Base-by-base conservation (phyloP, 2,329 filamentous ascomycete genomes). In the Aspergillus candidus region DNA sequence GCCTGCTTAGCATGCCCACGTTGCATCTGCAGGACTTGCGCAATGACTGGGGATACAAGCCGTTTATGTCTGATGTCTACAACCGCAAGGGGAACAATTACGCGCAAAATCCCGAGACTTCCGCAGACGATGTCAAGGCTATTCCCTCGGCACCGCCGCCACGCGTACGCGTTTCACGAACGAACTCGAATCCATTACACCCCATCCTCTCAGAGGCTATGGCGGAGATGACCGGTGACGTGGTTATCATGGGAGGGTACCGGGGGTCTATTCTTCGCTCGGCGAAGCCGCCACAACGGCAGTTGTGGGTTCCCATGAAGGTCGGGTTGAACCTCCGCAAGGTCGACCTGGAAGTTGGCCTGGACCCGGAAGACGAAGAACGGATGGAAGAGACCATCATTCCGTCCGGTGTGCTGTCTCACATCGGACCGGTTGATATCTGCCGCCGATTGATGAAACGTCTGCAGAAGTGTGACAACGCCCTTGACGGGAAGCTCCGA, bases 221-320 rank as follows among this genome's bases (percentile, higher is more conserved):
- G 37, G 80, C 84, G 37, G 72, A 80, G 4, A 70, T 95, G 15
- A 86, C 82, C 0, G 90, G 91, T 1, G 91, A 97, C 59, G 64
- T 97, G 6, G 88, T 97, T 6, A 75, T 96, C 27, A 76, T 97
- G 60, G 91, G 91, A 14, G 91, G 91, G 11, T 95, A 96, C 60
- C 78, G 91, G 52, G 91, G 91, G 3, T 95, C 90, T 0, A 77
- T 96, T n/a, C 67, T 97, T 27, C 82, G 90, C 27, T 94, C 88
- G 10, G 84, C 88, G 10, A 83, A 88, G 49, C 78, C 86, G 7
- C 85, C 86, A 4, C 81, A 91, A 58, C 82, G 88, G n/a, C 88
- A 94, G 61, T 71, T 95, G 0, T 97, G 91, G 91, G 87, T 94
- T 2, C 90, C 90, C 0, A 83, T 96, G 59, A 96, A 96, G 66